Evolutionary conservation across 139 green algal species (phyloP).

Genomic region (Chlorella sp.): DNA sequence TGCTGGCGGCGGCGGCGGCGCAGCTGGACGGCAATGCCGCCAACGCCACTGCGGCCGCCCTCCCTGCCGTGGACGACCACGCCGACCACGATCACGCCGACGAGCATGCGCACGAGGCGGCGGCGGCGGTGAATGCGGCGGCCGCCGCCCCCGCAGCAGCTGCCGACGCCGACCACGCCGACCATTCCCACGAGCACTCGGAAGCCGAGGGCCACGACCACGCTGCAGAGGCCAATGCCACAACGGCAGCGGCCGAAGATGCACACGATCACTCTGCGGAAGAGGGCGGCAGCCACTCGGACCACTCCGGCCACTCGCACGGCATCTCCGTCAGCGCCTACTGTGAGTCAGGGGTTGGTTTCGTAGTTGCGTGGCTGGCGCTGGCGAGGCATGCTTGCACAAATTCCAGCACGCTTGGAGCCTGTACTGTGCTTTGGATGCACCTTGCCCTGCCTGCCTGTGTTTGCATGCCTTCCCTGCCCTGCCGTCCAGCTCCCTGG

Average conservation of each 20-base stretch:
- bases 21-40: background rate
- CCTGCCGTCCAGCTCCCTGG: background rate
- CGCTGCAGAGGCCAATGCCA: background rate
- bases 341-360: background rate
- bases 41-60: background rate
- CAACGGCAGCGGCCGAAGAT: too few species aligned
- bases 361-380: too few species aligned
- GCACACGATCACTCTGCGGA: background rate
- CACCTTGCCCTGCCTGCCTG: too few species aligned
- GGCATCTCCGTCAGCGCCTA: background rate
- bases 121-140: background rate
- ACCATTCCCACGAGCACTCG: too few species aligned
- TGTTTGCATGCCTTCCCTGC: too few species aligned
- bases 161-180: background rate
- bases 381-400: too few species aligned
- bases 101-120: background rate
- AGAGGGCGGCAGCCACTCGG: background rate
- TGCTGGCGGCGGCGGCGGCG: background rate
- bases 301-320: background rate
- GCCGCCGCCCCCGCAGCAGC: too few species aligned
- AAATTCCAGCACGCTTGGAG: too few species aligned
- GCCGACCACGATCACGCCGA: background rate
- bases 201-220: background rate
- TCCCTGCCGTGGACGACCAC: background rate
- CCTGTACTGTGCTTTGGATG: too few species aligned